Conservation (phyloP, 78 protist genomes). For the Andalucia godoyi region DNA sequence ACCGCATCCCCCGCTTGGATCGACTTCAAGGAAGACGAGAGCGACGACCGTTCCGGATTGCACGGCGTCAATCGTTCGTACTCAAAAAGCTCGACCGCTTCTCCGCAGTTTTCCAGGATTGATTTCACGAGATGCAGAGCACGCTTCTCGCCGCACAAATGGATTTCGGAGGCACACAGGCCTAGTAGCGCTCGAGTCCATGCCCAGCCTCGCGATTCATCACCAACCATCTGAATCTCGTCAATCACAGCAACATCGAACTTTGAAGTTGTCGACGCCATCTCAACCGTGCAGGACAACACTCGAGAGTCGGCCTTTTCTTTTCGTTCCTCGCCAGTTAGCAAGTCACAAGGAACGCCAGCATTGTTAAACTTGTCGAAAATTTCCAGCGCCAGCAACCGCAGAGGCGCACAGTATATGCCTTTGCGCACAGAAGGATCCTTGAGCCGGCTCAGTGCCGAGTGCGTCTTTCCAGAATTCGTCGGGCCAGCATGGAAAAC, state of each 20-base stretch:
- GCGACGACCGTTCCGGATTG: not conserved
- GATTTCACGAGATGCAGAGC: conserved; percentile 27
- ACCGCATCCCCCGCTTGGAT: conserved; percentile 55
- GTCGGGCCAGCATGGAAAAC: conserved; percentile 64
- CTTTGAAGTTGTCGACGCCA: conserved; percentile 5
- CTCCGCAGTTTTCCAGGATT: conserved; percentile 41
- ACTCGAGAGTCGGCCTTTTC: conserved; percentile 1
- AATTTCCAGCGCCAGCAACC: conserved; percentile 43
- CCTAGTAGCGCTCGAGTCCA: conserved; percentile 82
- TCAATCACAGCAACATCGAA: conserved; percentile 71
- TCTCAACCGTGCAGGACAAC: conserved; percentile 63
- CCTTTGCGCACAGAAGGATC: conserved; percentile 3
- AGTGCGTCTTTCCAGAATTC: conserved; percentile 60
- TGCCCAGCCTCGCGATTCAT: conserved; percentile 61
- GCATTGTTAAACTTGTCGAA: not conserved
- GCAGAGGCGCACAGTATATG: conserved; percentile 49
- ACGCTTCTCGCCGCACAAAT: conserved; percentile 65
- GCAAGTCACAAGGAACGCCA: conserved; percentile 24
- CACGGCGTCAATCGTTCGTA: conserved; percentile 38
- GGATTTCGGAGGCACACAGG: conserved; percentile 53
- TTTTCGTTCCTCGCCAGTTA: conserved; percentile 49
- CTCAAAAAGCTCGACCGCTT: conserved; percentile 15
- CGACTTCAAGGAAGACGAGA: not conserved
- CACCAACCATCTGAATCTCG: conserved; percentile 60
- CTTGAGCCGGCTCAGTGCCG: conserved; percentile 8